Conservation (phyloP, 108 stramenopile genomes). For the Parietichytrium sp. region DNA sequence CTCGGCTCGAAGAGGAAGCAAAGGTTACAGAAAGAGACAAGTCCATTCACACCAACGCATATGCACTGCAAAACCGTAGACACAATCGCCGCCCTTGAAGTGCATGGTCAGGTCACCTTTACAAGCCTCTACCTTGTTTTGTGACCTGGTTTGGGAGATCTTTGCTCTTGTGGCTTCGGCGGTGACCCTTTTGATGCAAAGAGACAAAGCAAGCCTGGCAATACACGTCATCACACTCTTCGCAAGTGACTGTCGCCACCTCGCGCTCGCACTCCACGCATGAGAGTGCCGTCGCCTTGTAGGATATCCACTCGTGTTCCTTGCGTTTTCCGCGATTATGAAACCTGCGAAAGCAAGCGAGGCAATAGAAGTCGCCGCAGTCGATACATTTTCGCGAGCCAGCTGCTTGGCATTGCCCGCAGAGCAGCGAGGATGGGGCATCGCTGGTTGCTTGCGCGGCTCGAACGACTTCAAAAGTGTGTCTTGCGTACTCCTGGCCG, state of each 20-base stretch:
- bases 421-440: not conserved
- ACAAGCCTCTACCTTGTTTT: not conserved
- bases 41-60: no score
- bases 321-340: not conserved
- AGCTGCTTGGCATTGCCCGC: conserved; percentile 2
- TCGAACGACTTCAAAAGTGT: not conserved
- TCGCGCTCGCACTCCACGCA: conserved; percentile 37
- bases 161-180: not conserved
- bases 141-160: not conserved
- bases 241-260: not conserved
- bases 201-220: not conserved
- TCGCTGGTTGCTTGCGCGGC: not conserved
- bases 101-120: no score
- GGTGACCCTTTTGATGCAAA: not conserved
- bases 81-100: no score
- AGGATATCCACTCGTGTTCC: conserved; percentile 16
- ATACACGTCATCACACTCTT: not conserved
- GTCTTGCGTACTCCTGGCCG: not conserved
- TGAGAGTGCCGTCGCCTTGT: not conserved
- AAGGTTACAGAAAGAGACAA: no score
- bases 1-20: no score
- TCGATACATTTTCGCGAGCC: not conserved
- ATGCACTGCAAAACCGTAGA: no score
- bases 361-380: conserved; percentile 24
- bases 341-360: not conserved